phyloP scores from a whole-genome alignment of 2,329 filamentous ascomycete species.

The Corynespora cassiicola region DNA sequence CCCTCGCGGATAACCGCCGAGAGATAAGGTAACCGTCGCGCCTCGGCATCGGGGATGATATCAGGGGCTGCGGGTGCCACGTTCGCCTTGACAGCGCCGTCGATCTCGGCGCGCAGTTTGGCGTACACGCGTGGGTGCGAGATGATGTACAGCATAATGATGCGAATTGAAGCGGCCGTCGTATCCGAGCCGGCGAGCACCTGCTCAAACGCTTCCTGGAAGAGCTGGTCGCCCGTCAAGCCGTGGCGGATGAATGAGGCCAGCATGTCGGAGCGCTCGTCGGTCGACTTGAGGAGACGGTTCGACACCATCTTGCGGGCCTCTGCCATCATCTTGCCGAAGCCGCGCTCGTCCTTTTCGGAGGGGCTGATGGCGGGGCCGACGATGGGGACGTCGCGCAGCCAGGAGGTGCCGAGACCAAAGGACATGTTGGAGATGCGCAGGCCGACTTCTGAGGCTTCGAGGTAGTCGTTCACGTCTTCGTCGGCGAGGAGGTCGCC shows the following conservation, averaged over 20 bases:
- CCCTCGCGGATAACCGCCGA: slow-evolving; percentile 56
- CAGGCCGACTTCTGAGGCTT: slow-evolving; percentile 50
- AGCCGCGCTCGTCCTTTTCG: slow-evolving; percentile 43
- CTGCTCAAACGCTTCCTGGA: slow-evolving; percentile 52
- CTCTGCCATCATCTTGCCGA: slow-evolving; percentile 41
- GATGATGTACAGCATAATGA: slow-evolving; percentile 60
- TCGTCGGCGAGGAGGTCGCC: slow-evolving; percentile 58
- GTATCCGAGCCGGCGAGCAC: slow-evolving; percentile 65
- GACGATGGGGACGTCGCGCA: slow-evolving; percentile 29
- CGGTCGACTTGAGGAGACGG: slow-evolving; percentile 52
- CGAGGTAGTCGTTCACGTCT: slow-evolving; percentile 56
- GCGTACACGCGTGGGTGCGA: slow-evolving; percentile 56
- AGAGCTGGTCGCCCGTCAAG: slow-evolving; percentile 48
- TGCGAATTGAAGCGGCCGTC: slow-evolving; percentile 62
- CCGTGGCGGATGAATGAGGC: slow-evolving; percentile 58
- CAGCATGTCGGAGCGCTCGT: slow-evolving; percentile 60
- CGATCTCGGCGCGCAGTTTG: slow-evolving; percentile 56
- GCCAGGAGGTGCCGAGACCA: slow-evolving; percentile 33
- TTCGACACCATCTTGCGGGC: slow-evolving; percentile 40
- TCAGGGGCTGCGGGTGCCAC: slow-evolving; percentile 34
- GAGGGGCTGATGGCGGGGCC: slow-evolving; percentile 36
- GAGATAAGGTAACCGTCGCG: slow-evolving; percentile 51
- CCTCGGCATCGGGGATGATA: slow-evolving; percentile 58
- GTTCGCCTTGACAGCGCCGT: slow-evolving; percentile 46
- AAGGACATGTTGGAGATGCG: slow-evolving; percentile 34